These are phyloP conservation scores for Eucalyptus marginata DNA, from an alignment of 345 rosid species.

Conservation along the genomic window DNA sequence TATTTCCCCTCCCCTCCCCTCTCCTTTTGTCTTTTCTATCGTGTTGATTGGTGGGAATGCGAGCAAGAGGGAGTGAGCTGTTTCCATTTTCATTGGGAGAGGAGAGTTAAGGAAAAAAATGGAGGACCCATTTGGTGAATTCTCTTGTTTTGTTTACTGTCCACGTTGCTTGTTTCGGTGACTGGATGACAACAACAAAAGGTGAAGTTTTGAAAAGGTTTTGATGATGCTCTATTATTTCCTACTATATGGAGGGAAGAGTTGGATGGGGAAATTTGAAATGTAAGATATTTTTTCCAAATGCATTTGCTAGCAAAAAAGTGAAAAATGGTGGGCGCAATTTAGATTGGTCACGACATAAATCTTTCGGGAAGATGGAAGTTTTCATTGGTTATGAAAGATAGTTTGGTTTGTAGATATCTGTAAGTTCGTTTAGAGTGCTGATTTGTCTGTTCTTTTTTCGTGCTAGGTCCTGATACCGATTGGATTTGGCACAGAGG, in stretches of 20 bases:
- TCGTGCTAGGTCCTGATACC: slow-evolving; percentile 65
- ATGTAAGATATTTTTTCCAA: neutral
- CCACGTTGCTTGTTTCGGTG: neutral
- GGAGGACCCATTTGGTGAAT: neutral
- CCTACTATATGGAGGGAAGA: neutral
- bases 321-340: neutral
- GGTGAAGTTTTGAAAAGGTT: neutral
- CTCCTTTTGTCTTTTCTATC: neutral
- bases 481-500: slow-evolving; percentile 84
- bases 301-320: neutral
- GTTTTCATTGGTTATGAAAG: neutral
- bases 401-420: neutral
- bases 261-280: neutral
- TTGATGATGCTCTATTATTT: neutral
- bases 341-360: neutral
- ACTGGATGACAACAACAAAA: neutral
- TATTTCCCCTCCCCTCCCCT: neutral
- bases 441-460: neutral
- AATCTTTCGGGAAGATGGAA: neutral
- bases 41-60: neutral
- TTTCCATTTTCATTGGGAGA: neutral
- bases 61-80: neutral
- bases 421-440: neutral
- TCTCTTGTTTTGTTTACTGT: neutral
- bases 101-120: neutral